Conservation (phyloP, 352 stramenopile genomes). For the Globisporangium nunn region DNA sequence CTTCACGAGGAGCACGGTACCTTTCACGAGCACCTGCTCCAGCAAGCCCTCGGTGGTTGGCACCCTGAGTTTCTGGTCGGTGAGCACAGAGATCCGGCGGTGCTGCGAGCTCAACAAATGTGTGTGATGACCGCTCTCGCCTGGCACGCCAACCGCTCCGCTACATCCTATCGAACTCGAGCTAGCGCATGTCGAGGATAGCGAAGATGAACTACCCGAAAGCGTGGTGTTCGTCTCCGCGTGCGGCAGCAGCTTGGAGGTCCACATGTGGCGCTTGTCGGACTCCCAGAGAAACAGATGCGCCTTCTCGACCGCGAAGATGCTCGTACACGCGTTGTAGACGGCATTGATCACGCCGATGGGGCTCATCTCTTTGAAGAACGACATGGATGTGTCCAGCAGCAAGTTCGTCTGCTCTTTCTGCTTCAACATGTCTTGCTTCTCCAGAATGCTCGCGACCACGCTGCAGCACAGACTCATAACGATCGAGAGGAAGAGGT, state of each 20-base stretch:
- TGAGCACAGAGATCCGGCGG: slow-evolving; percentile 53
- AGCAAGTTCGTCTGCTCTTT: slow-evolving; percentile 58
- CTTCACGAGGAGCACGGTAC: slow-evolving; percentile 40
- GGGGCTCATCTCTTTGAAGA: slow-evolving; percentile 79
- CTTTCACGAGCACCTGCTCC: slow-evolving; percentile 43
- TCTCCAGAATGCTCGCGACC: slow-evolving; percentile 62
- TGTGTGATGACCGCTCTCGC: slow-evolving; percentile 7
- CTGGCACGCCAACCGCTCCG: not conserved
- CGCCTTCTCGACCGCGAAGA: slow-evolving; percentile 55
- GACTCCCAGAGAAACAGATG: slow-evolving; percentile 64
- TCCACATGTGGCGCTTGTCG: slow-evolving; percentile 53
- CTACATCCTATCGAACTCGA: no score
- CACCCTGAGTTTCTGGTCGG: slow-evolving; percentile 43
- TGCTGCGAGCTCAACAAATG: slow-evolving; percentile 27
- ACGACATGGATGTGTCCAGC: slow-evolving; percentile 65
- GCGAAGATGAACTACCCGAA: not conserved
- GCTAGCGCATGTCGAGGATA: not conserved
- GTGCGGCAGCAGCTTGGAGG: slow-evolving; percentile 47
- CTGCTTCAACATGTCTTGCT: slow-evolving; percentile 50
- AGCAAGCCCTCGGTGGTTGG: slow-evolving; percentile 49
- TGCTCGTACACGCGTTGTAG: slow-evolving; percentile 63
- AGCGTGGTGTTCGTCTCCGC: slow-evolving; percentile 12
- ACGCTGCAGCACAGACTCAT: slow-evolving; percentile 58
- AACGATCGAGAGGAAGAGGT: slow-evolving; percentile 76
- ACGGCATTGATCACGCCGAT: slow-evolving; percentile 75